Evolutionary conservation across 1,139 yeast species (phyloP).

Genomic region (Geotrichum candidum): DNA sequence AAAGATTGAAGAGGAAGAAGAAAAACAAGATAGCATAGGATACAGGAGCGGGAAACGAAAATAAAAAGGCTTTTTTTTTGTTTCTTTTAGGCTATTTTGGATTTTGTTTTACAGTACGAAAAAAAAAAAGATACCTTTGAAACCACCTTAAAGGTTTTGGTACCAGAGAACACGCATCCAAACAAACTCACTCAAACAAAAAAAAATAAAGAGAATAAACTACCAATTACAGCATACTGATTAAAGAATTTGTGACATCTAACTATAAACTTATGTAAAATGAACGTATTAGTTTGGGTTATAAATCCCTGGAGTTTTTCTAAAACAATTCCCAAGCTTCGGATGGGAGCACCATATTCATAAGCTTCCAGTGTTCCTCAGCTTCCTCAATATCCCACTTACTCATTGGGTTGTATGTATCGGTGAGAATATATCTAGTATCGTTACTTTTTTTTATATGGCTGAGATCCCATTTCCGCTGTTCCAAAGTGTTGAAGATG

Average conservation of each 20-base stretch:
- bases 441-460: not conserved
- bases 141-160: not conserved
- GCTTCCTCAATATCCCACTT: not conserved
- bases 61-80: not conserved
- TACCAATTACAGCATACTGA: not conserved
- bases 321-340: constrained; percentile 7
- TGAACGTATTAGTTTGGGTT: not conserved
- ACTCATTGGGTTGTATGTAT: not conserved
- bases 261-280: not conserved
- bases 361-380: not conserved
- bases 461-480: not conserved
- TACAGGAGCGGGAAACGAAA: not conserved
- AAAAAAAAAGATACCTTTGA: not conserved
- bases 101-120: no score
- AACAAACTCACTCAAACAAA: not conserved
- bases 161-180: not conserved
- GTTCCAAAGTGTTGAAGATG: constrained; percentile 1
- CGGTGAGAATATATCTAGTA: not conserved
- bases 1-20: not conserved
- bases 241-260: no score
- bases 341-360: constrained; percentile 1
- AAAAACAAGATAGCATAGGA: not conserved
- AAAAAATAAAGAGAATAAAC: not conserved
- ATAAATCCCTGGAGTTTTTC: not conserved
- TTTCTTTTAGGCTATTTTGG: not conserved